Conservation (phyloP, 257 asterid species). For the Solanum sitiens region DNA sequence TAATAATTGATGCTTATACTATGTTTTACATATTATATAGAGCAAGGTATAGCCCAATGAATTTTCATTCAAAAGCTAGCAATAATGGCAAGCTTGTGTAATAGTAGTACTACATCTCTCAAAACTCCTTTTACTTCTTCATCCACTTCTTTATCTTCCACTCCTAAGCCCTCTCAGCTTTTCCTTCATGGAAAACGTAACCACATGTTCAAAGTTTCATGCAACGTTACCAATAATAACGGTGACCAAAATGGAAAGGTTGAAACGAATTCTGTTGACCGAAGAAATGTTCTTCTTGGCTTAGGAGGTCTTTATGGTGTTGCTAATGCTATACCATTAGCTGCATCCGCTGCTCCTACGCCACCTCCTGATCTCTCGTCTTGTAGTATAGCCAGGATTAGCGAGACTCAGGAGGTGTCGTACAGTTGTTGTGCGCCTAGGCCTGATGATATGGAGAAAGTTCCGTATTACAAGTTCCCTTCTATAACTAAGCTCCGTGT, state of each 20-base stretch:
- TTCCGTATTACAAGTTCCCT: not conserved
- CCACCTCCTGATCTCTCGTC: not conserved
- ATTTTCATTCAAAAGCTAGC: not conserved
- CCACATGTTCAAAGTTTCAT: not conserved
- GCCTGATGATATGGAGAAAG: not conserved
- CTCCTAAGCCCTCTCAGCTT: not conserved
- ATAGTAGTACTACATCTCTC: not conserved
- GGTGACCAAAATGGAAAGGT: not conserved
- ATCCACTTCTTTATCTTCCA: not conserved
- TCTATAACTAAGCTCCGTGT: not conserved
- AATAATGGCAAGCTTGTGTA: not conserved
- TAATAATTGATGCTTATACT: no score
- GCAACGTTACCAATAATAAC: not conserved
- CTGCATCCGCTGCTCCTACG: not conserved
- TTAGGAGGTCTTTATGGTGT: not conserved
- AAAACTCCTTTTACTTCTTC: not conserved
- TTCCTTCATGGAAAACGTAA: not conserved
- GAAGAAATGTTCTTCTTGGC: constrained; percentile 2
- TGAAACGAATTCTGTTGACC: not conserved
- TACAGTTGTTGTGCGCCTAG: not conserved
- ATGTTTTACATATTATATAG: not conserved
- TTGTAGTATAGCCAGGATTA: not conserved
- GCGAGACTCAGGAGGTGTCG: not conserved
- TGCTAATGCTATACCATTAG: not conserved
- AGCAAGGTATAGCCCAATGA: not conserved